Evolutionary conservation across 257 asterid genomes (phyloP).

Genomic region (Parsonsia alboflavescens): DNA sequence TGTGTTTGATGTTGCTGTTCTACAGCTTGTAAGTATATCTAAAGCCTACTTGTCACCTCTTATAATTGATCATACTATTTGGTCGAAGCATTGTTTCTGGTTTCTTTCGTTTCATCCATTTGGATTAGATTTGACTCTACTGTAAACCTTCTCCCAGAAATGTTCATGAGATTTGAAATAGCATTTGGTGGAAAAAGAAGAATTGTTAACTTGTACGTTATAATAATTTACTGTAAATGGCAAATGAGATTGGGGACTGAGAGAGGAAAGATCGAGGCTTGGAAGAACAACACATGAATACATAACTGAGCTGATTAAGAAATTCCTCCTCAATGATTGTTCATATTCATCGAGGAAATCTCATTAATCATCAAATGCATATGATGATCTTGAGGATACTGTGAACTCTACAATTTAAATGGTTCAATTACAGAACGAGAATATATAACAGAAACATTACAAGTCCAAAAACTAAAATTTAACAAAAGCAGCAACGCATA

Average conservation of each 20-base stretch:
- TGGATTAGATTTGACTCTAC: not conserved
- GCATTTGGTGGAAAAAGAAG: not conserved
- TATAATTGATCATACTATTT: constrained; percentile 4
- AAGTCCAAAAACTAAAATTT: constrained; percentile 12
- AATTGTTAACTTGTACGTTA: not conserved
- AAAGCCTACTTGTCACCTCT: constrained; percentile 30
- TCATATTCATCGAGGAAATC: not conserved
- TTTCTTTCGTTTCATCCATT: not conserved
- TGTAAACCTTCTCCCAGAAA: not conserved
- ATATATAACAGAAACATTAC: constrained; percentile 8
- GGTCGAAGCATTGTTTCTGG: constrained; percentile 6
- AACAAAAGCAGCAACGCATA: constrained; percentile 13
- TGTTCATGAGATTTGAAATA: not conserved
- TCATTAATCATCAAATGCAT: not conserved
- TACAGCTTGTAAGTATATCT: constrained; percentile 54
- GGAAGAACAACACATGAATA: not conserved
- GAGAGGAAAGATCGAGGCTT: not conserved
- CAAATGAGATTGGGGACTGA: not conserved
- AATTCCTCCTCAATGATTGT: not conserved
- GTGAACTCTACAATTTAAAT: not conserved
- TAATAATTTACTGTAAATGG: not conserved
- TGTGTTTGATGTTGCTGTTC: constrained; percentile 30
- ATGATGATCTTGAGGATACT: not conserved
- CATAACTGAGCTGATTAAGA: not conserved
- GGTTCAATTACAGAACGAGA: not conserved